Conservation (phyloP, 1,284 basidiomycete genomes). For the Neonothopanus nambi region DNA sequence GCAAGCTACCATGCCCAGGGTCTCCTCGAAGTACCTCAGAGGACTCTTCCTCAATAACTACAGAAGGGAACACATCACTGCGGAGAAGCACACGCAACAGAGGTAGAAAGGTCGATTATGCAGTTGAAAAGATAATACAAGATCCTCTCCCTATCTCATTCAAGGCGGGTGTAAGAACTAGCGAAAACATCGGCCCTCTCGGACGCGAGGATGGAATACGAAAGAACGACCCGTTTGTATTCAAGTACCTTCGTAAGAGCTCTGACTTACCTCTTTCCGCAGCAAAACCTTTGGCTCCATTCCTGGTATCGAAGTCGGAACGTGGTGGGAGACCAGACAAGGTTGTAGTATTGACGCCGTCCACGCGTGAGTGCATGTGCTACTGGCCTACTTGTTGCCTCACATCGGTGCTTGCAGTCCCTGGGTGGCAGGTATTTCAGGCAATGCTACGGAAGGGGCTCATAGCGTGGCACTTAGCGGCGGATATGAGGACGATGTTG, state of each 20-base stretch:
- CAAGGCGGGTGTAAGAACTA: conserved; percentile 34
- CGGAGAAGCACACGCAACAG: conserved; percentile 67
- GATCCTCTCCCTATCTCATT: conserved; percentile 36
- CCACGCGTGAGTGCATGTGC: conserved; percentile 61
- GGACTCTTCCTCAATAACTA: conserved; percentile 15
- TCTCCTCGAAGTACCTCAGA: not conserved
- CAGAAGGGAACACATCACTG: conserved; percentile 25
- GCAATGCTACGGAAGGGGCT: conserved; percentile 59
- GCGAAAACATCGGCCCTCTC: conserved; percentile 37
- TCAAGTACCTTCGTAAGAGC: not conserved
- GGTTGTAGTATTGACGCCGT: conserved; percentile 72
- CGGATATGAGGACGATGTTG: conserved; percentile 84
- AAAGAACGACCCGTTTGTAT: conserved; percentile 62
- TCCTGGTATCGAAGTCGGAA: conserved; percentile 72
- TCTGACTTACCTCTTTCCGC: conserved; percentile 6
- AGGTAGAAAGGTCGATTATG: conserved; percentile 60
- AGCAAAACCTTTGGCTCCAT: conserved; percentile 66
- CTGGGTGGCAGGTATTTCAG: conserved; percentile 76
- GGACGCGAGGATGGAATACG: conserved; percentile 43
- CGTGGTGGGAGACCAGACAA: conserved; percentile 76
- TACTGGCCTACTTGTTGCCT: not conserved
- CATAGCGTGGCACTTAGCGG: conserved; percentile 82
- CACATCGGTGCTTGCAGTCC: conserved; percentile 44
- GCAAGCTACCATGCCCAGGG: conserved; percentile 32
- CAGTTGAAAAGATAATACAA: conserved; percentile 34